These are phyloP conservation scores for Quercus wislizeni DNA, from an alignment of 306 rosid genomes.

Conservation along the genomic window DNA sequence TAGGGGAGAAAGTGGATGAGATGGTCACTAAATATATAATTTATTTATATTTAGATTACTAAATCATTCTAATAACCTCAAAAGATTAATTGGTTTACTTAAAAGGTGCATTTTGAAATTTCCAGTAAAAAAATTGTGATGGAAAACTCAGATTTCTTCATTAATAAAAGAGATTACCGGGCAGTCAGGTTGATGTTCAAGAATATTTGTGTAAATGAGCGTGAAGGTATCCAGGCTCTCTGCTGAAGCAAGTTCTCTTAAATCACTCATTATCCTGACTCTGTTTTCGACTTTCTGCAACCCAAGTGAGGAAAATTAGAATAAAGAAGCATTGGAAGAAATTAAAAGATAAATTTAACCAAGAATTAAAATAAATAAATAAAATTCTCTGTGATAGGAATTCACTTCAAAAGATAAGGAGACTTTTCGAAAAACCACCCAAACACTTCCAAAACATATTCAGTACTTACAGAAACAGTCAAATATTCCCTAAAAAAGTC, in stretches of 20 bases:
- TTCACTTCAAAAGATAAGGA: neutral
- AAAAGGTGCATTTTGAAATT: neutral
- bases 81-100: neutral
- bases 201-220: slow-evolving; percentile 86
- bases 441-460: neutral
- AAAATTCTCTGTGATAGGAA: neutral
- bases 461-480: slow-evolving; percentile 71
- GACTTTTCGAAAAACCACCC: neutral
- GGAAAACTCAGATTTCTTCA: neutral
- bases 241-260: slow-evolving; percentile 96
- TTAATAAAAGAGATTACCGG: slow-evolving; percentile 58
- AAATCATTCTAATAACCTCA: neutral
- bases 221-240: slow-evolving; percentile 92
- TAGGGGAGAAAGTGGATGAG: neutral
- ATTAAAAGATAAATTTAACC: slow-evolving; percentile 3
- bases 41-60: neutral
- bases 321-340: slow-evolving; percentile 13
- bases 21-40: neutral
- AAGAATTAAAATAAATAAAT: neutral
- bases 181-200: slow-evolving; percentile 97
- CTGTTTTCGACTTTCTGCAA: slow-evolving; percentile 88
- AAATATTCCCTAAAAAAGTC: slow-evolving; percentile 93
- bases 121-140: neutral
- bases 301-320: slow-evolving; percentile 22
- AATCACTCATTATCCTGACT: slow-evolving; percentile 70